Percentiles rank a stretch among this genome's conserved stretches.
These are phyloP conservation scores for Hyaloperonospora brassicae DNA, from an alignment of 352 stramenopile genomes.

Conservation along the genomic window DNA sequence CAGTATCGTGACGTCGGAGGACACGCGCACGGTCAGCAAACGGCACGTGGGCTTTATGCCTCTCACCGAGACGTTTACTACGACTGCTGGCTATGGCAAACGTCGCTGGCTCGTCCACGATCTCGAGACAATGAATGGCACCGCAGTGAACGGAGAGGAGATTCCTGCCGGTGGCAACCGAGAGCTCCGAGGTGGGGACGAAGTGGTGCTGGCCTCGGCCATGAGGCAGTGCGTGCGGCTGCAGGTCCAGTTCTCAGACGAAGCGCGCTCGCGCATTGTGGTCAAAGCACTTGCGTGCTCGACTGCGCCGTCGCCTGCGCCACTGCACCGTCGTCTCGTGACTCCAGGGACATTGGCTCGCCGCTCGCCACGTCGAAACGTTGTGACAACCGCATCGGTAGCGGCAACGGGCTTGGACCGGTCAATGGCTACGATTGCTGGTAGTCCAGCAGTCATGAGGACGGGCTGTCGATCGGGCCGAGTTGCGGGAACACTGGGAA, in stretches of 20 bases:
- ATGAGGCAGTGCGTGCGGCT: conserved; percentile 59
- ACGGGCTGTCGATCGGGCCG: conserved; percentile 11
- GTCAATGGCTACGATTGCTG: conserved; percentile 12
- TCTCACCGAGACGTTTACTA: conserved; percentile 18
- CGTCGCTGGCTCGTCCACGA: conserved; percentile 72
- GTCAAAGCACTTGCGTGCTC: conserved; percentile 27
- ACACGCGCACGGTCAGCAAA: conserved; percentile 75
- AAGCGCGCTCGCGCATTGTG: conserved; percentile 32
- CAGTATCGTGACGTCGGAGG: conserved; percentile 56
- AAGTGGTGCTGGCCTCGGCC: conserved; percentile 56
- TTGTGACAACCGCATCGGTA: conserved; percentile 9
- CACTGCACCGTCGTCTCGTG: conserved; percentile 6
- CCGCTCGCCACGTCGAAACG: conserved; percentile 18
- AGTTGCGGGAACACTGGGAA: conserved; percentile 6
- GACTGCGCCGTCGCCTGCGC: conserved; percentile 5
- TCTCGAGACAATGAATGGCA: conserved; percentile 74
- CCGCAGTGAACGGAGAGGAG: conserved; percentile 62
- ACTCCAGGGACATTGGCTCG: conserved; percentile 3
- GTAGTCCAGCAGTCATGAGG: conserved; percentile 14
- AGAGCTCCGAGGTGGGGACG: conserved; percentile 59
- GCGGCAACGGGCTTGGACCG: conserved; percentile 12
- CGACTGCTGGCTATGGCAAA: conserved; percentile 3
- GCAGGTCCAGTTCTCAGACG: conserved; percentile 38
- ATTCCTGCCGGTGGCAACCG: conserved; percentile 41
- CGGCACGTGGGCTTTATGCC: conserved; percentile 56